Evolutionary conservation across 2,329 filamentous ascomycete species (phyloP).

Genomic region (Aspergillus texensis): DNA sequence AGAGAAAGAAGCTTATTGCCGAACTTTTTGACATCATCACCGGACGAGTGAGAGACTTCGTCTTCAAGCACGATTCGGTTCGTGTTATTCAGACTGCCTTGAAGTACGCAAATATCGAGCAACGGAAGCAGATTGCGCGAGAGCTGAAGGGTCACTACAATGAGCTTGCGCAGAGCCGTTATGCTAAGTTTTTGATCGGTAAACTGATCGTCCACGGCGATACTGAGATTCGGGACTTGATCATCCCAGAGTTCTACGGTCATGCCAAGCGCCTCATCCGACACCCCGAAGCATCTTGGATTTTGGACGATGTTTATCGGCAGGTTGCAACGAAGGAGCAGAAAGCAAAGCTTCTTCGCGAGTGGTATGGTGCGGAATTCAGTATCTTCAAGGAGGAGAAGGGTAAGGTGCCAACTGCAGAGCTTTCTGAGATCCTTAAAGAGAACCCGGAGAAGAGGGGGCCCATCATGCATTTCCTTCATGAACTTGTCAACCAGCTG

Average conservation of each 20-base stretch:
- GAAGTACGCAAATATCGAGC: conserved; percentile 87
- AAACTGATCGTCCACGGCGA: conserved; percentile 95
- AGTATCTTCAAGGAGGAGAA: conserved; percentile 70
- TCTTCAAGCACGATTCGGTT: conserved; percentile 98
- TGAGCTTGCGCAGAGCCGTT: conserved; percentile 87
- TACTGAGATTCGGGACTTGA: conserved; percentile 79
- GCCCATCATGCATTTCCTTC: conserved; percentile 82
- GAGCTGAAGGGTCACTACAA: conserved; percentile 86
- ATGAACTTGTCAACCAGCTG: conserved; percentile 85
- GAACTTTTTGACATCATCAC: conserved; percentile 92
- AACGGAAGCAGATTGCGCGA: conserved; percentile 80
- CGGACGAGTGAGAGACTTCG: conserved; percentile 89
- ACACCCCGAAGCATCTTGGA: conserved; percentile 95
- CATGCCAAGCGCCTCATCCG: conserved; percentile 91
- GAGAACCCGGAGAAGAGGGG: conserved; percentile 81
- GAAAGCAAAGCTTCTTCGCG: conserved; percentile 79
- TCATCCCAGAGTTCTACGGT: conserved; percentile 94
- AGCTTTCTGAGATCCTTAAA: conserved; percentile 74
- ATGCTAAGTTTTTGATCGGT: conserved; percentile 95
- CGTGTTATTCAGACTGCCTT: conserved; percentile 93
- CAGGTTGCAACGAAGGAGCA: conserved; percentile 83
- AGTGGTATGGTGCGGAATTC: conserved; percentile 97
- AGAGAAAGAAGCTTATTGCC: conserved; percentile 81
- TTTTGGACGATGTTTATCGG: conserved; percentile 94
- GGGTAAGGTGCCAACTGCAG: conserved; percentile 56